Base-by-base conservation (phyloP, 2,329 filamentous ascomycete genomes). In the Zymoseptoria pseudotritici region DNA sequence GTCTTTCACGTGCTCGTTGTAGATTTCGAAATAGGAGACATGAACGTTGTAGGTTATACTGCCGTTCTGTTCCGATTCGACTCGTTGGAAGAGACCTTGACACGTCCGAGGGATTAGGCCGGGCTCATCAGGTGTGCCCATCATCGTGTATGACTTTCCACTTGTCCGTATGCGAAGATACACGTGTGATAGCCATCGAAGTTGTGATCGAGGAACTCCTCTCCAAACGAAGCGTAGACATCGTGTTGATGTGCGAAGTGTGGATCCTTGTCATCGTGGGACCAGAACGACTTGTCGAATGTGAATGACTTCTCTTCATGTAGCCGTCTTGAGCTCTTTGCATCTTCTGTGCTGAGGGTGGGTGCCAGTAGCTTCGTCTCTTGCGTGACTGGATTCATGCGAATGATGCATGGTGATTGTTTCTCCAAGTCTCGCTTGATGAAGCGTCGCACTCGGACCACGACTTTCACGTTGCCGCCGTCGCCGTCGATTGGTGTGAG, bases 131-230 rank as follows among this genome's bases (percentile, higher is more conserved):
- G 87, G 79, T 1, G 82, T 86, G 51, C 94, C 94, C 94, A 99
- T 99, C 85, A 87, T 99, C 50, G 94, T 97, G 77, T 97, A 99
- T 73, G 90, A 96, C 79, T 99, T 99, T 56, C 94, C 94, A 0
- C 92, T 96, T 99, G 94, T 10, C 94, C 94, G 71, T 99, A 97
- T 62, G 94, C 94, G 72, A 99, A 97, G 67, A 99, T 99, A 75
- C 94, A 99, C 0, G 94, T 99, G 76, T 99, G 93, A 78, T 99
- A 99, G 65, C 94, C 94, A 73, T 97, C 92, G 70, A 99, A 99
- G 78, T 99, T 99, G 82, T 99, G 94, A 75, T 99, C 94, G 63
- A 99, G 83, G 67, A 99, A 97, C 72, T 97, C 94, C 74, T 97
- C 91, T 58, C 94, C 94, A 22, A 99, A 83, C 61, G 88, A 89